phyloP scores from a whole-genome alignment of 495 filamentous ascomycete genomes.

The Penicillium goetzii region DNA sequence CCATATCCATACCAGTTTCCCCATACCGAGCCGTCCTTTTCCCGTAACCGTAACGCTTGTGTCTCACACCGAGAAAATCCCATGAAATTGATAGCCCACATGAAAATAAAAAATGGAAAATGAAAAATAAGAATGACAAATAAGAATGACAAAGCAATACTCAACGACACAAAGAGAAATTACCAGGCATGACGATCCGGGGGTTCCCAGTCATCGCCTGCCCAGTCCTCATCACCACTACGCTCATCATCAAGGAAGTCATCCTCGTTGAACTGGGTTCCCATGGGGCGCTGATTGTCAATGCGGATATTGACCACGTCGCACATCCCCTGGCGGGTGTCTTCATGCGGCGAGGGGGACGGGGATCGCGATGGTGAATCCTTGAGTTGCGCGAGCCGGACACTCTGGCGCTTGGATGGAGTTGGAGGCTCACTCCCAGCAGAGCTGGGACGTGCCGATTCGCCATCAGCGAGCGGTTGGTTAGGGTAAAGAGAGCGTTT shows the following conservation, averaged over 20 bases:
- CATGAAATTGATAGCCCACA: too few relatives aligned
- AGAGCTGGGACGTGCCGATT: slow-evolving; percentile 14
- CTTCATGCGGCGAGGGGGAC: slow-evolving; percentile 15
- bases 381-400: slow-evolving; percentile 41
- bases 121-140: neutral
- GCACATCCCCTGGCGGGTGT: slow-evolving; percentile 72
- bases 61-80: neutral
- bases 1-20: neutral
- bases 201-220: slow-evolving; percentile 48
- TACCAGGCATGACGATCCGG: slow-evolving; percentile 37
- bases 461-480: slow-evolving; percentile 1
- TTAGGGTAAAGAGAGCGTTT: slow-evolving; percentile 14
- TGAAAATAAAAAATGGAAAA: neutral
- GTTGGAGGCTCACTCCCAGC: slow-evolving; percentile 23
- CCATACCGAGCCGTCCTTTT: neutral
- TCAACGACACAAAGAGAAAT: neutral
- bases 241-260: slow-evolving; percentile 78
- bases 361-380: slow-evolving; percentile 11
- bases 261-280: slow-evolving; percentile 71
- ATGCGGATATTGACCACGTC: slow-evolving; percentile 77
- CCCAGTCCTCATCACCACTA: slow-evolving; percentile 81
- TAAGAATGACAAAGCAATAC: neutral
- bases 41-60: neutral
- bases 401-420: slow-evolving; percentile 47
- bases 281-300: slow-evolving; percentile 78